Base-by-base conservation (phyloP, 768 basidiomycete species). In the Mycena olivaceomarginata region DNA sequence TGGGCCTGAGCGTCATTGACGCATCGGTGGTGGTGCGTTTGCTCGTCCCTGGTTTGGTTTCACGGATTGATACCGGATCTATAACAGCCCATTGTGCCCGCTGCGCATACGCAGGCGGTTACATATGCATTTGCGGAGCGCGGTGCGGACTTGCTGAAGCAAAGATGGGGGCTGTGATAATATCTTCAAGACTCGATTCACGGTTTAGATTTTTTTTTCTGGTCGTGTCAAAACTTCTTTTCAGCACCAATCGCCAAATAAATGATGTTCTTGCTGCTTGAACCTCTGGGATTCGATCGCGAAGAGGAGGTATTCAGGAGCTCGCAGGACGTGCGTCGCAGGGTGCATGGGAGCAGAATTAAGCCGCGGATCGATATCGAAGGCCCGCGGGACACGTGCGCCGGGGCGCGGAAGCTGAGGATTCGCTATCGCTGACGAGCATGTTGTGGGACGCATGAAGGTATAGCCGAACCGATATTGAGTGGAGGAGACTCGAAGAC, bases 101-200 rank as follows among this genome's bases (percentile, higher is more conserved):
- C 57, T 0, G 69, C 69, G 2, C 69, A 70, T 62, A 70, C 69
- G 59, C 59, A 70, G 59, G 59, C 69, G 11, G 59, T 4, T 46
- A 62, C 57, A 37, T 62, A 70, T 48, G 69, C 69, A 31, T 70
- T 70, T 43, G 69, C 69, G 69, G 69, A 70, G 59, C 57, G 69
- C 22, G 69, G 57, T 37, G 5, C 69, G 18, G 69, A 70, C 45
- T 70, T 70, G 59, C 40, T 69, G 40, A 69, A 69, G 68, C 53
- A 69, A 59, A 41, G 68, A 59, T 69, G 68, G 68, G 67, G 53
- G 57, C 57, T 59, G 57, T 59, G 31, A 59, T 59, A 37, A 51
- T 60, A 10, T 60, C 56, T 59, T 43, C 68, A 70, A 70, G 22
- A 43, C 40, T 70, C 57, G 39, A 60, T 70, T 70, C 40, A 40